Evolutionary conservation across 176 grass and related monocot species (phyloP), one percentile per base, ranked within the genome.

Genomic region (Elaeis guineensis): DNA sequence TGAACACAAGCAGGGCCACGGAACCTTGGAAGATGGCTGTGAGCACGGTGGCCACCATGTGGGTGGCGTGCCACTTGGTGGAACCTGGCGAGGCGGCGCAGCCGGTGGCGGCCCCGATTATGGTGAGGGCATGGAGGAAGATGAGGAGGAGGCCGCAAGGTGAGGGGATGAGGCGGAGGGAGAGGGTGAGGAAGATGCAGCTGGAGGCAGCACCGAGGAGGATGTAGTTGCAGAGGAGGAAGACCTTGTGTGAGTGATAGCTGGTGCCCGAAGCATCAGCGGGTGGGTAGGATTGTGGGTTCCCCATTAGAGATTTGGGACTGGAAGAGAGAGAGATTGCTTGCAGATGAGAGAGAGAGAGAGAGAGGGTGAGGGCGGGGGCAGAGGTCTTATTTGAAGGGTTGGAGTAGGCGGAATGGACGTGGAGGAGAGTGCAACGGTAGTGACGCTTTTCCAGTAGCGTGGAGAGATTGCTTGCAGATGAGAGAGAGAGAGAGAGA

Each of bases 181-280:
- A 98, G 52, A 98, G 84, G 59, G 94, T 98, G 63, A 93, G 94
- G 77, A 98, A 98, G 70, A 76, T 79, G 78, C 94, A 98, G 7
- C 88, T 87, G 48, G 94, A 93, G 21, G 94, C 94, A 2, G 84
- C 85, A 1, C 84, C 94, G 28, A 98, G 85, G 71, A 98, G 79
- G 63, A 85, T 70, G 84, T 98, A 98, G 88, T 98, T 98, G 24
- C 78, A 83, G 64, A 98, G 59, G 6, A 98, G 85, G 74, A 98
- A 98, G 19, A 66, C 77, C 22, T 84, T 78, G 61, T 86, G 88
- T 9, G 88, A 79, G 5, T 86, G 82, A 14, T 44, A 3, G 1
- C 11, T 11, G 35, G 35, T 12, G 1, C 35, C 11, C 1, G 35
- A 44, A 11, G 35, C 35, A 44, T 44, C 35, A 12, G 35, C 1